Conservation (phyloP, 306 rosid species). For the Delonix regia region DNA sequence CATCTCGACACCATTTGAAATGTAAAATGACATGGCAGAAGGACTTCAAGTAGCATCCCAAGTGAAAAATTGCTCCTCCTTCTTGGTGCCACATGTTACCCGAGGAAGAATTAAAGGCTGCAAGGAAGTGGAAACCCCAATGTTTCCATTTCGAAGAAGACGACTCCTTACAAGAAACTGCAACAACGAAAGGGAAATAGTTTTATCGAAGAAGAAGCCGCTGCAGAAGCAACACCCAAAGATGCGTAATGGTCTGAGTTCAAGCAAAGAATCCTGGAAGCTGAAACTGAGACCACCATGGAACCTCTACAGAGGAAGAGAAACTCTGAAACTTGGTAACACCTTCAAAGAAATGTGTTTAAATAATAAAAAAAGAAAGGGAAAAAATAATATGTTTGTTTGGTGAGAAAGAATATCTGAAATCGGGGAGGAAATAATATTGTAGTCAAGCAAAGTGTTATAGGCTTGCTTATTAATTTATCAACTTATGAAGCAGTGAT, state of each 20-base stretch:
- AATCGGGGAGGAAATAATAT: too few species aligned
- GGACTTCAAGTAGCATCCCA: too few species aligned
- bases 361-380: constrained; percentile 31
- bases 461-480: too few species aligned
- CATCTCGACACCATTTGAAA: too few species aligned
- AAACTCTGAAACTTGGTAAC: background rate
- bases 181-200: constrained; percentile 44
- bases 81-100: too few species aligned
- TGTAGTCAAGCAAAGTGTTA: too few species aligned
- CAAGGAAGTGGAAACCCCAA: constrained; percentile 42
- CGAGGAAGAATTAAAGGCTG: constrained; percentile 54
- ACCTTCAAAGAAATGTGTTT: background rate
- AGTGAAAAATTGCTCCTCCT: too few species aligned
- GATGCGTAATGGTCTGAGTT: constrained; percentile 47
- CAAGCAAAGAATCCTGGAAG: constrained; percentile 47
- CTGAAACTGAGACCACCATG: constrained; percentile 75
- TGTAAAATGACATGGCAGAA: too few species aligned
- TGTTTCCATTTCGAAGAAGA: constrained; percentile 41
- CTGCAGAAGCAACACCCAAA: constrained; percentile 20
- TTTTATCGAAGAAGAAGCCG: constrained; percentile 36
- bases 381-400: constrained; percentile 17
- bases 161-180: constrained; percentile 57
- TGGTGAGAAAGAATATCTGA: background rate
- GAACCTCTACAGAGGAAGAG: constrained; percentile 13
- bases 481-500: too few species aligned